Base-by-base conservation (phyloP, 345 rosid species). In the Dipteronia sinensis region DNA sequence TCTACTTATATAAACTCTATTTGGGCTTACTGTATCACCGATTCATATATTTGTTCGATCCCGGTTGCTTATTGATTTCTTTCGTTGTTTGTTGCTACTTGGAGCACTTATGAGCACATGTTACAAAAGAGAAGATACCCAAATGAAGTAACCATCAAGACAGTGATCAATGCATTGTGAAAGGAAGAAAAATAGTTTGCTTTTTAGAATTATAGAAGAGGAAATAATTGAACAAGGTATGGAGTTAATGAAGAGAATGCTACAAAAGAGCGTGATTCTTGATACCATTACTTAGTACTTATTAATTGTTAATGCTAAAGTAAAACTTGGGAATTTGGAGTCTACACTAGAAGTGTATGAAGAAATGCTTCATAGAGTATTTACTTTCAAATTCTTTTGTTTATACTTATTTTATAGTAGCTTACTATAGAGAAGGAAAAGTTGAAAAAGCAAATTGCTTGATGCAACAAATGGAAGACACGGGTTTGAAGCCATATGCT, bases 331-430 rank as follows among this genome's bases (percentile, higher is more conserved):
- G 44, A 40, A 90, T 73, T 69, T 90, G 76, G 88, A 80, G 10
- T 79, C 81, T 0, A 97, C 95, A 27, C 44, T 83, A 67, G 70
- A 87, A 9, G 82, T 90, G 77, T 85, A 79, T 12, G 93, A 87
- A 56, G 92, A 89, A 87, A 91, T 93, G 98, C 82, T 90, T 69
- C 79, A 80, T 20, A 88, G 98, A 84, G 94, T 94, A 58, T 93
- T 90, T 69, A 31, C 34, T 29, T 29, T 77, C 86, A 4, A 95
- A 93, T 69, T 77, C 88, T 11, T 93, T 91, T 73, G 87, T 90
- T 20, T 79, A 80, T 76, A 89, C 97, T 2, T 77, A 86, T 16
- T 88, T 93, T 22, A 67, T 95, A 7, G 86, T 79, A 66, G 89
- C 83, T 51, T 88, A 83, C 68, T 90, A 83, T 12, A 56, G 70